A percentile compares a stretch with the other conserved stretches of the same genome.
Conservation (phyloP, 768 basidiomycete species). For the Boletus bicolor region DNA sequence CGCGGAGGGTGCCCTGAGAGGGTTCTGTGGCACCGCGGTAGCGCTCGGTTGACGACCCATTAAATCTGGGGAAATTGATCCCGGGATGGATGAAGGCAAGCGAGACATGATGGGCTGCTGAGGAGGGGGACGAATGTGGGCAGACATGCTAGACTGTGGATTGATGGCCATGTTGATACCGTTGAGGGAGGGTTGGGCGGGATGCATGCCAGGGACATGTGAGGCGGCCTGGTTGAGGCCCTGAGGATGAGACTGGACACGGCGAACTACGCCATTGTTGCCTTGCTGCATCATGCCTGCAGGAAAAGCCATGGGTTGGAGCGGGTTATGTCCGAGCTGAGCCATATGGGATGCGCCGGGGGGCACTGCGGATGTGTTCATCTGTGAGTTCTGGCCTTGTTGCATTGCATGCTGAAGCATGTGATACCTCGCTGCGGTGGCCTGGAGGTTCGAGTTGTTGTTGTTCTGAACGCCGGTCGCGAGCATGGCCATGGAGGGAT, state of each 20-base stretch:
- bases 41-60: conserved; percentile 41
- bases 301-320: conserved; percentile 43
- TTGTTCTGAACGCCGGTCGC: conserved; percentile 27
- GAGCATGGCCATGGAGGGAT: conserved; percentile 41
- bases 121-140: conserved; percentile 34
- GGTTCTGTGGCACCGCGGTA: conserved; percentile 40
- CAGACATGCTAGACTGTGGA: conserved; percentile 40
- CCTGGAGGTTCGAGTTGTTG: conserved; percentile 23
- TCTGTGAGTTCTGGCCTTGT: conserved; percentile 36
- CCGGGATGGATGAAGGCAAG: conserved; percentile 31
- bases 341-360: conserved; percentile 29
- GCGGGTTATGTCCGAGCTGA: conserved; percentile 34
- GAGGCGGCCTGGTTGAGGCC: conserved; percentile 37
- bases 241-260: conserved; percentile 58
- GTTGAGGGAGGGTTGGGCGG: conserved; percentile 33
- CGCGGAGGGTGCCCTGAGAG: conserved; percentile 42
- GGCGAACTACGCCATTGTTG: conserved; percentile 41
- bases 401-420: conserved; percentile 39
- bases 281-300: conserved; percentile 41
- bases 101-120: conserved; percentile 35
- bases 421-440: conserved; percentile 23
- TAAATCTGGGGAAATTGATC: conserved; percentile 44
- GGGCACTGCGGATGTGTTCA: conserved; percentile 28
- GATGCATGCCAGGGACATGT: conserved; percentile 36
- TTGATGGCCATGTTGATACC: conserved; percentile 46